Evolutionary conservation across 805 yeast genomes (phyloP), one percentile per base, ranked within the genome.

Genomic region (Metschnikowia vanudenii): DNA sequence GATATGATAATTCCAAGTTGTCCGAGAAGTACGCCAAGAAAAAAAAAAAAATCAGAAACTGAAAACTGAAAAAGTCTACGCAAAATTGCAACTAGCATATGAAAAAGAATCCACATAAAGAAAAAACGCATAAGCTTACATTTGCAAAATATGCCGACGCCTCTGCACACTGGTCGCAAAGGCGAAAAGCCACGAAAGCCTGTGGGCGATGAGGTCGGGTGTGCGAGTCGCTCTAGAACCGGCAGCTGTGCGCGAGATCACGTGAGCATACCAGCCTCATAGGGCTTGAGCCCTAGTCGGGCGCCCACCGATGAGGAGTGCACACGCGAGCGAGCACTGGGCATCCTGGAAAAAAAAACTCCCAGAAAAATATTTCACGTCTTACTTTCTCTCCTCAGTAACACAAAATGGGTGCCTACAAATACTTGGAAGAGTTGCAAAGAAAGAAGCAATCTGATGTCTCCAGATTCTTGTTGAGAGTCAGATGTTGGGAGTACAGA

Each of bases 401-500:
- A 46, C 37, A 34, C 43, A 45, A 65, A 76, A 87, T 92, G 99
- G 98, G 99, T 84, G 99, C 98, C 83, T 94, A 94, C 96, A 94
- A 94, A 78, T 94, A 94, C 79, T 85, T 94, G 76, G 97, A 92
- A 81, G 99, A 94, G 81, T 84, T 94, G 77, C 94, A 90, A 78
- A 91, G 97, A 85, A 94, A 94, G 95, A 94, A 94, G 86, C 99
- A 94, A 84, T 90, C 97, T 73, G 99, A 94, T 80, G 97, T 94
- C 69, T 81, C 88, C 81, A 88, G 99, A 81, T 94, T 94, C 89
- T 82, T 94, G 73, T 88, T 87, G 80, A 87, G 99, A 79, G 96
- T 94, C 84, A 89, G 99, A 88, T 94, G 97, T 82, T 94, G 99
- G 99, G 99, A 94, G 81, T 94, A 90, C 96, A 91, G 99, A 83